A percentile compares a stretch with the other conserved stretches of the same genome.
These are phyloP conservation scores for Gracilaria caudata DNA, from an alignment of 23 red algal species.

Conservation along the genomic window DNA sequence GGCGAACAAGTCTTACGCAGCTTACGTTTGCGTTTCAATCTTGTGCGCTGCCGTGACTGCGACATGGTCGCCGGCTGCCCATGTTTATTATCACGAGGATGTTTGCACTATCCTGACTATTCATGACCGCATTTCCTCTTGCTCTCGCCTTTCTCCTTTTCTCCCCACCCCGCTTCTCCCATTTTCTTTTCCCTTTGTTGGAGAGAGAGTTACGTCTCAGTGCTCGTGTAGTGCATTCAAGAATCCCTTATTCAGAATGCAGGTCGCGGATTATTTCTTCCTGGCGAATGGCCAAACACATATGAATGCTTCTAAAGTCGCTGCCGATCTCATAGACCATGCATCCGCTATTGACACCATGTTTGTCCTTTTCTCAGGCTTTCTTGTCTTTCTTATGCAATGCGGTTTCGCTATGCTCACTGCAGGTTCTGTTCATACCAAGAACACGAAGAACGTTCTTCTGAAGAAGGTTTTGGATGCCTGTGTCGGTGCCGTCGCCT, in stretches of 20 bases:
- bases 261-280: constrained; percentile 35
- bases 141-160: neutral
- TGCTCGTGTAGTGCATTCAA: neutral
- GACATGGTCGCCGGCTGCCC: too few species aligned
- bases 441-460: constrained; percentile 92
- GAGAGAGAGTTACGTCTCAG: neutral
- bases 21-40: too few species aligned
- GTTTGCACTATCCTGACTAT: too few species aligned
- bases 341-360: constrained; percentile 59
- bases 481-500: constrained; percentile 86
- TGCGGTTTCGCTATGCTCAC: constrained; percentile 88
- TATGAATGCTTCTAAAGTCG: constrained; percentile 27
- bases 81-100: too few species aligned
- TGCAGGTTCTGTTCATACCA: constrained; percentile 87
- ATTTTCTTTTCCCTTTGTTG: neutral
- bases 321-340: constrained; percentile 46
- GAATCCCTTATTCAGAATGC: neutral
- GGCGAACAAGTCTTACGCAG: too few species aligned
- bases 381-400: constrained; percentile 98
- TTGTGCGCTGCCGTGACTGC: too few species aligned
- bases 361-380: constrained; percentile 86
- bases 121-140: neutral
- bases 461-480: constrained; percentile 79
- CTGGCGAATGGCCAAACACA: constrained; percentile 6
- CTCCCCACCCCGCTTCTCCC: neutral